Evolutionary conservation across 257 asterid species (phyloP), one percentile per base, ranked within the genome.

Genomic region (Haberlea rhodopensis): DNA sequence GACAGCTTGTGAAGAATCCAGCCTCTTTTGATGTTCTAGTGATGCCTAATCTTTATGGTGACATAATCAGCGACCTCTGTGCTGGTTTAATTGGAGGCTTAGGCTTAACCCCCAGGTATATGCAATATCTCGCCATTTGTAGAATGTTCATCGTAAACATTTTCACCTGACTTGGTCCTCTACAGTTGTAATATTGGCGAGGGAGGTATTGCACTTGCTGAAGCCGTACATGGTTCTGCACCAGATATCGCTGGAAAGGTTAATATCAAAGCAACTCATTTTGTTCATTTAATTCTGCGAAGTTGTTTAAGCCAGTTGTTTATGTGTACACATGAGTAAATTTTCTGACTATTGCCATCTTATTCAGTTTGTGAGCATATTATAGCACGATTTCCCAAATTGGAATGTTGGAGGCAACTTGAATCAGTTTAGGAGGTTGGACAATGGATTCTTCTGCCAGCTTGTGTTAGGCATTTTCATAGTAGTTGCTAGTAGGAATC

Each of bases 231-330:
- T 73, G 98, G 98, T 78, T 91, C 98, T 71, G 98, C 98, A 69
- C 98, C 98, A 73, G 98, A 91, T 77, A 91, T 91, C 73, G 98
- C 98, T 40, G 98, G 98, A 78, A 88, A 84, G 98, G 98, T 92
- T 64, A 53, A 84, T 62, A 37, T 60, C 28, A 22, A 29, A 66
- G 69, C 65, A 54, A 49, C 49, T 15, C 20, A 43, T 4, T 43
- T 15, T 43, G 51, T 16, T 46, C 49, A 48, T 27, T 48, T 64
- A 18, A 53, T 11, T 29, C 60, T 27, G 51, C 66, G 16, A 56
- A 9, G 26, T 59, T 57, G 58, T 48, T 40, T 37, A 60, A 31
- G 26, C 43, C 22, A 16, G 34, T 59, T 60, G 9, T 61, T 48
- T 62, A 5, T 37, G 57, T 28, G 5, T 25, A 6, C n/a, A 11